Conservation (phyloP, 1,284 basidiomycete genomes). For the Singerocomus inundabilis region DNA sequence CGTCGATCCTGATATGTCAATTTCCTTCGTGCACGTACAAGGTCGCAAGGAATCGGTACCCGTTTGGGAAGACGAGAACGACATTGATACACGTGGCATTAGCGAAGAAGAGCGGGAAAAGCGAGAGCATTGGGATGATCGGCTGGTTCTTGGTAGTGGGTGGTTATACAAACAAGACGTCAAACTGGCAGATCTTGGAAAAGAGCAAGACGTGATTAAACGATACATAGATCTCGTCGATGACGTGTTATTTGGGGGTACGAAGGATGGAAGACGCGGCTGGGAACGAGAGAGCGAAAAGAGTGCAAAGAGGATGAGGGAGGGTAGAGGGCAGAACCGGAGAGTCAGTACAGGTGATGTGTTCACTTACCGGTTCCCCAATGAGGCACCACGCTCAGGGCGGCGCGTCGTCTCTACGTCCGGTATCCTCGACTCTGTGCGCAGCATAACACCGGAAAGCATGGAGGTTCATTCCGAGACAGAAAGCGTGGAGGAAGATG, state of each 20-base stretch:
- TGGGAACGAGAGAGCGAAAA: conserved; percentile 54
- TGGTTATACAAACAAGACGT: conserved; percentile 77
- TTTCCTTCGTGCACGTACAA: conserved; percentile 66
- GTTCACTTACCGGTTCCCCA: conserved; percentile 31
- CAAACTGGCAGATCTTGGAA: conserved; percentile 48
- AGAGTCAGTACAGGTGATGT: conserved; percentile 53
- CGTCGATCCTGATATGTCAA: conserved; percentile 56
- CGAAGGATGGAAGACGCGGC: conserved; percentile 47
- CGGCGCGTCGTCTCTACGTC: conserved; percentile 50
- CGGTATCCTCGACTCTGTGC: conserved; percentile 51
- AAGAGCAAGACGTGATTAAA: conserved; percentile 56
- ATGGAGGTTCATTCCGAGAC: conserved; percentile 51
- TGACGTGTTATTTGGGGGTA: conserved; percentile 65
- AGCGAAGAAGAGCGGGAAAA: conserved; percentile 53
- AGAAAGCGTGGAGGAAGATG: conserved; percentile 43
- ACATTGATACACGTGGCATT: conserved; percentile 35
- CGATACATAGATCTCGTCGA: conserved; percentile 73
- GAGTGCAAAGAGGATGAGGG: conserved; percentile 39
- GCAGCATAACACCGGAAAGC: conserved; percentile 53
- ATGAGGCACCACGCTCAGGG: conserved; percentile 21
- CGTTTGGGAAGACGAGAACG: conserved; percentile 77
- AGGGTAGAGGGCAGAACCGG: conserved; percentile 41
- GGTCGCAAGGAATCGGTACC: conserved; percentile 64
- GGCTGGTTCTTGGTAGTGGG: conserved; percentile 70
- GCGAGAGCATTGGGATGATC: conserved; percentile 74